Evolutionary conservation across 1,284 basidiomycete genomes (phyloP), one percentile per base, ranked within the genome.

Genomic region (Tylopilus sp.): DNA sequence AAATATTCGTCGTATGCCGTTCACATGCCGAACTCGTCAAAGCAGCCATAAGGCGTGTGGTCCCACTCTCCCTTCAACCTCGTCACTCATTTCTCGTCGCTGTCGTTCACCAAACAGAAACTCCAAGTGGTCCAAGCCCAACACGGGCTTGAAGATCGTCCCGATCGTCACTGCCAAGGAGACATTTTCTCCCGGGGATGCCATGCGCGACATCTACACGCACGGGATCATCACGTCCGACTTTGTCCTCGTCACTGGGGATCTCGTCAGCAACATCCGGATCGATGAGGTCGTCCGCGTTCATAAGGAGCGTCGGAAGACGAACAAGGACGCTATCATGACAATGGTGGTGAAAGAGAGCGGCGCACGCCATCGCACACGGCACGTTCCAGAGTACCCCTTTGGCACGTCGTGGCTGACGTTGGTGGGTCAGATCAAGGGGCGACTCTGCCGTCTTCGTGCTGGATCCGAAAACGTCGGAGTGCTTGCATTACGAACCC

Each of bases 141-240:
- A 78, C 49, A 81, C 82, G 33, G 86, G 87, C 9, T 79, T 95
- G 64, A 89, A 89, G 71, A 92, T 97, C 55, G 82, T 88, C 38
- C 89, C 92, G 48, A 87, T 97, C 55, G 78, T 93, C 58, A 92
- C 89, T 16, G 86, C 90, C 48, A 87, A 86, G 65, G 86, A 91
- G 61, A 94, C 93, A 2, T 88, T 86, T 67, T 93, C 93, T 2
- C 86, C 92, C 0, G 96, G 97, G 12, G 97, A 99, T 68, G 94
- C 94, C 28, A 84, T 99, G 78, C 86, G 97, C 53, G 95, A 99
- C 69, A 86, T 98, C 57, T 98, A 99, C 72, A 89, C 88, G 44
- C 89, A 91, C 48, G 86, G 93, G 58, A 81, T 99, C 60, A 87
- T 99, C 60, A 91, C 92, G 25, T 82, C 82, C 51, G 95, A 99